Base-by-base conservation (phyloP, 306 rosid genomes). In the Cicer chorassanicum region DNA sequence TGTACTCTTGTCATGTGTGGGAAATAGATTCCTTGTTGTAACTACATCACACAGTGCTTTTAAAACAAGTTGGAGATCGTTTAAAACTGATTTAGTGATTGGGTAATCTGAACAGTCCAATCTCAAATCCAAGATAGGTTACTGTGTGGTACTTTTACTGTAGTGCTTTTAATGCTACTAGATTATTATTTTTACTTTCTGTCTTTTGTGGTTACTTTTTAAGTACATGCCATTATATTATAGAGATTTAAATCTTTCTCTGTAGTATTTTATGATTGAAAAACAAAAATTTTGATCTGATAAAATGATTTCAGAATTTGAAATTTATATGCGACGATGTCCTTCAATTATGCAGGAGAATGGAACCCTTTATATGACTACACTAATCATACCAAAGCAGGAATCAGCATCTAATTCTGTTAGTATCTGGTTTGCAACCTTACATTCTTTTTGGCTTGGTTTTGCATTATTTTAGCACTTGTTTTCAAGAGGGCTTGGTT, bases 341-440 rank as follows among this genome's bases (percentile, higher is more conserved):
- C 76, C 19, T 80, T 49, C 57, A 57, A 80, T 54, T 80, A 48
- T 82, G 80, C 82, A 92, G 96, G 88, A 83, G 64, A 83, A 78
- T 56, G 91, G 76, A 76, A 88, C 80, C 76, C 87, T 92, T 72
- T 88, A 87, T 16, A 88, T 83, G 80, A 92, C 94, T 71, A 92
- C 98, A 11, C 80, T 92, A 63, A 87, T 92, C 76, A 75, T 92
- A 84, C 98, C 98, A 9, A 92, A 92, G 87, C 98, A 92, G 86
- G 96, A 90, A 81, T 86, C 92, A 0, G 88, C 94, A 83, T 87
- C 98, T 53, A 87, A 80, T 77, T 86, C 94, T 80, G 98, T 92
- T 83, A 87, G 92, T 86, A 70, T 42, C 67, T 43, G 2, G 10
- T 16, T 36, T 68, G 66, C 64, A 44, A 39, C 53, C 46, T 63